phyloP scores from a whole-genome alignment of 768 basidiomycete species.

The Exidia glandulosa region DNA sequence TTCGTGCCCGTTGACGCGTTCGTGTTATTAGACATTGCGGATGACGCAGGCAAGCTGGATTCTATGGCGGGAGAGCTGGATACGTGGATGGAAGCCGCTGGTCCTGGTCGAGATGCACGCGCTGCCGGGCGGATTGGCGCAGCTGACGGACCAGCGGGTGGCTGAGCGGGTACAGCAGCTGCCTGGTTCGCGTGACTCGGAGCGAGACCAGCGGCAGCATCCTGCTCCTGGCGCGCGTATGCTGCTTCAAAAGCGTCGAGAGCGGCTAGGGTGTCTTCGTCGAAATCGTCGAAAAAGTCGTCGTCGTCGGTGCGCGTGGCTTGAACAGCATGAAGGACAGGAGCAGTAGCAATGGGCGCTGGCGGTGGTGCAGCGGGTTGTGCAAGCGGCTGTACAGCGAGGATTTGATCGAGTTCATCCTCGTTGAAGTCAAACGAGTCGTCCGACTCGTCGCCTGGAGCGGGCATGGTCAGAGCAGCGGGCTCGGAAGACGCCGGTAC shows the following conservation, averaged over 20 bases:
- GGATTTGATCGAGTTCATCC: neutral
- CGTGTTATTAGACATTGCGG: too few species aligned
- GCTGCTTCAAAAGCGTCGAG: neutral
- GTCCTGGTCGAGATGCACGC: too few species aligned
- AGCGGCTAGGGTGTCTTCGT: neutral
- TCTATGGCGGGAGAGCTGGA: too few species aligned
- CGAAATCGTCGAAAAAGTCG: neutral
- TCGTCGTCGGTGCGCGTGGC: neutral
- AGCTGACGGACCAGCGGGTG: too few species aligned
- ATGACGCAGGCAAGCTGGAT: too few species aligned
- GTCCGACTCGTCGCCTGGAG: neutral
- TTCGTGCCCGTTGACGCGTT: neutral
- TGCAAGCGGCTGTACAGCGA: neutral
- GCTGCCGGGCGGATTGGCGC: too few species aligned
- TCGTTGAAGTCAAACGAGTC: neutral
- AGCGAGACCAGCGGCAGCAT: too few species aligned
- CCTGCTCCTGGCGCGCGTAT: neutral
- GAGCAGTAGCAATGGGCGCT: neutral
- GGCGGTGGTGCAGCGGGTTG: neutral
- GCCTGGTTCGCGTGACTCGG: too few species aligned
- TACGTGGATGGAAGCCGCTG: too few species aligned
- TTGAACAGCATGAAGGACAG: neutral
- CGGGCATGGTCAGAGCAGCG: neutral
- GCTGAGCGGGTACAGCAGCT: too few species aligned
- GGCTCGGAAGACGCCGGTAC: neutral